Evolutionary conservation across 2,329 filamentous ascomycete species (phyloP), one percentile per base, ranked within the genome.

Genomic region (Fusarium incarnatum): DNA sequence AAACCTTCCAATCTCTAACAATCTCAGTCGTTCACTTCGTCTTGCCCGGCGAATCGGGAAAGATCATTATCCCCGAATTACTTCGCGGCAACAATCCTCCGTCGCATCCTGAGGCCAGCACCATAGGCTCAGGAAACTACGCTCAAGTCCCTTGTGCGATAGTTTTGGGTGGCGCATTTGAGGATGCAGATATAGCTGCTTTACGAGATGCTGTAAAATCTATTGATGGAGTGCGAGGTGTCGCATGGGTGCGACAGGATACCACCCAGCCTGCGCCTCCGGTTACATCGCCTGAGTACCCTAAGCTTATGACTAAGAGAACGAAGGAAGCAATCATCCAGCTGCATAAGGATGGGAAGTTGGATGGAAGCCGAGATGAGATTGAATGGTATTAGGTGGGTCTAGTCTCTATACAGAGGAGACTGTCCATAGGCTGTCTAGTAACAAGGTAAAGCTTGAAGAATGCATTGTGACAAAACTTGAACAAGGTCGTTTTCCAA

Each of bases 181-280:
- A 65, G 3, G 64, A 71, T 16, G 25, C 10, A 6, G 50, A 70
- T 11, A 61, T 61, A n/a, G 25, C 48, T 20, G 25, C 37, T 3
- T 25, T 71, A 2, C 52, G 45, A 0, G 25, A 68, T 4, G 59
- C 45, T 4, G 68, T 47, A 1, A 71, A 56, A n/a, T 30, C 48
- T 2, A 42, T 46, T 8, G 11, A 49, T 8, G 48, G 56, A 1
- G 6, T 45, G 1, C 52, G 64, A 0, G 22, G 49, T 28, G 48
- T 71, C 20, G 48, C 68, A 5, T 71, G 68, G 68, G 3, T 71
- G 25, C 58, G 56, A 3, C 60, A 68, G 27, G 64, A 71, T 25
- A 41, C 41, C 12, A 61, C 44, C 12, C 49, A 28, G 1, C 27
- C 64, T 3, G 59, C 64, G 1, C 64, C 68, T 18, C 52, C 60